Evolutionary conservation across 73 alveolate genomes (phyloP).

Genomic region (Tetrahymena elliotti): DNA sequence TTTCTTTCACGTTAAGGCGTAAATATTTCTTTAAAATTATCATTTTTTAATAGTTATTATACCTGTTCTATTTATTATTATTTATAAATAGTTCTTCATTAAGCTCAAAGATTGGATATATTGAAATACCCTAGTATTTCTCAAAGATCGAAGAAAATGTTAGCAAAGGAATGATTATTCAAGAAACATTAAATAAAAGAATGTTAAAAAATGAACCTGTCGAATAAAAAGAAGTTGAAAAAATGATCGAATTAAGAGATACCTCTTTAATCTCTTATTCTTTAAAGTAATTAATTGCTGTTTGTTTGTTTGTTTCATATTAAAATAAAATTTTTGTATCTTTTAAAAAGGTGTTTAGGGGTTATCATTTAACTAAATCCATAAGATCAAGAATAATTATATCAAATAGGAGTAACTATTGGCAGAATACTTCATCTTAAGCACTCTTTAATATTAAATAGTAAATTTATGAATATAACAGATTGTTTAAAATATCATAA

Average conservation of each 20-base stretch:
- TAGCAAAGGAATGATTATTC: not conserved
- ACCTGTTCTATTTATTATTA: too few relatives aligned
- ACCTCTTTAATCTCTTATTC: not conserved
- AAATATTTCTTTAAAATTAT: not conserved
- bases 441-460: not conserved
- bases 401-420: not conserved
- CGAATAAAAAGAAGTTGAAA: not conserved
- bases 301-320: too few relatives aligned
- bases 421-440: not conserved
- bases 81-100: not conserved
- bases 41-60: too few relatives aligned
- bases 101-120: not conserved
- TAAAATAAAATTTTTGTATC: too few relatives aligned
- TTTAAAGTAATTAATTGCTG: not conserved
- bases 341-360: not conserved
- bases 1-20: not conserved
- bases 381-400: not conserved
- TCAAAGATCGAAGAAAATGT: not conserved
- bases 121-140: not conserved
- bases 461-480: not conserved
- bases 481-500: too few relatives aligned
- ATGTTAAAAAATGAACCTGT: not conserved
- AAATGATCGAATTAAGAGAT: not conserved
- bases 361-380: not conserved
- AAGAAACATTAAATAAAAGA: not conserved